Conservation (phyloP, 495 filamentous ascomycete genomes). For the Articulospora tetracladia region DNA sequence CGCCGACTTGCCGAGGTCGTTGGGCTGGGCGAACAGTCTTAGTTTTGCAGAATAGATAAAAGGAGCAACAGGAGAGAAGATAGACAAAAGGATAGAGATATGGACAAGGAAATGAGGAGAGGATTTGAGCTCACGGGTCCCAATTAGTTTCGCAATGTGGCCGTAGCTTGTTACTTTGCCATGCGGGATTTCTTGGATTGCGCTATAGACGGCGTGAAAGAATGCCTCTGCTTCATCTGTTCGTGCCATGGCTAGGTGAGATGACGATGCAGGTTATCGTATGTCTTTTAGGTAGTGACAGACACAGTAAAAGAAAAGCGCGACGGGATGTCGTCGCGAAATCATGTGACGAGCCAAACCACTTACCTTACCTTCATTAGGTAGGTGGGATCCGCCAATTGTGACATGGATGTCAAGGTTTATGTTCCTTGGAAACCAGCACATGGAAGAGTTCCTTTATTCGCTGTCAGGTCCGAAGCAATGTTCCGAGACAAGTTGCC, state of each 20-base stretch:
- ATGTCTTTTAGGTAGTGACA: background rate
- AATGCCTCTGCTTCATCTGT: constrained; percentile 82
- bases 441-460: too few relatives aligned
- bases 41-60: too few relatives aligned
- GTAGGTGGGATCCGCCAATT: too few relatives aligned
- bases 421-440: too few relatives aligned
- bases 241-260: constrained; percentile 57
- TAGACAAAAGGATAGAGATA: too few relatives aligned
- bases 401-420: too few relatives aligned
- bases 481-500: background rate
- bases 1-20: constrained; percentile 77
- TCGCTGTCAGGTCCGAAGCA: background rate
- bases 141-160: constrained; percentile 78
- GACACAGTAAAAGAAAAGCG: background rate
- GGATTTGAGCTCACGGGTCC: constrained; percentile 59
- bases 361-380: background rate
- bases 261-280: background rate
- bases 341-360: background rate
- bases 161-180: constrained; percentile 87
- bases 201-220: constrained; percentile 77
- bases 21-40: constrained; percentile 58
- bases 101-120: constrained; percentile 5
- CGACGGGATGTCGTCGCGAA: background rate
- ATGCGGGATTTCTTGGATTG: constrained; percentile 77
- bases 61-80: too few relatives aligned